Evolutionary conservation across 1,284 basidiomycete species (phyloP).

Genomic region (Papiliotrema terrestris): DNA sequence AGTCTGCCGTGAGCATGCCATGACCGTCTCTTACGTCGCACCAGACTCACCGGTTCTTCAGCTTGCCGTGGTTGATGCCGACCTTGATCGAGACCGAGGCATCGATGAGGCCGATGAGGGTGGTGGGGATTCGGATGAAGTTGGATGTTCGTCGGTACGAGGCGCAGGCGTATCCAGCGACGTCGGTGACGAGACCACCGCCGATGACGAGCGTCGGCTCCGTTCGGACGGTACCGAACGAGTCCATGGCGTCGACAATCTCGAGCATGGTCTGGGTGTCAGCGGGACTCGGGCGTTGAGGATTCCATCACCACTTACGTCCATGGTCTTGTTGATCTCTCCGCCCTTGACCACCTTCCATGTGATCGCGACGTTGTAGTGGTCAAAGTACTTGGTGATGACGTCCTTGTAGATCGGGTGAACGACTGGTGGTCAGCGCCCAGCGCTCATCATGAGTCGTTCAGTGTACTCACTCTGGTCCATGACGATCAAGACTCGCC

Average conservation of each 20-base stretch:
- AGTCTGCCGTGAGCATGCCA: constrained; percentile 11
- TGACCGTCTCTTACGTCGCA: neutral
- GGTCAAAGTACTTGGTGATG: constrained; percentile 44
- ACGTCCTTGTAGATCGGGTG: constrained; percentile 36
- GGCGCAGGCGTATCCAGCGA: constrained; percentile 51
- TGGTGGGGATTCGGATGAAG: constrained; percentile 53
- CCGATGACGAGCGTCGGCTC: constrained; percentile 52
- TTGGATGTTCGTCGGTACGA: constrained; percentile 51
- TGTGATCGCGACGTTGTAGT: constrained; percentile 48
- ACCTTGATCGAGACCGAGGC: constrained; percentile 53
- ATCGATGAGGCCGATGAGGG: constrained; percentile 52
- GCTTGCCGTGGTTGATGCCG: constrained; percentile 48
- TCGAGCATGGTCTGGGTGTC: constrained; percentile 46
- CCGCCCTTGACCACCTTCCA: constrained; percentile 52
- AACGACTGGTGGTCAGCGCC: constrained; percentile 18
- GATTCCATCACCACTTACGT: constrained; percentile 21
- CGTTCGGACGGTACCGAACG: constrained; percentile 51
- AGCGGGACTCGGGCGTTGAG: neutral
- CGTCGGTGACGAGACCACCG: constrained; percentile 50
- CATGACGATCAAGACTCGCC: constrained; percentile 49
- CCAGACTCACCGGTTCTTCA: constrained; percentile 39
- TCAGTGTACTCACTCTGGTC: constrained; percentile 43
- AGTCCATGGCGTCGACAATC: constrained; percentile 52
- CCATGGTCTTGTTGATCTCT: constrained; percentile 52
- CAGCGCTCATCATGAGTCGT: neutral